A percentile compares a stretch with the other conserved stretches of the same genome.
Conservation (phyloP, 2,329 filamentous ascomycete species). For the Fusarium sp. region DNA sequence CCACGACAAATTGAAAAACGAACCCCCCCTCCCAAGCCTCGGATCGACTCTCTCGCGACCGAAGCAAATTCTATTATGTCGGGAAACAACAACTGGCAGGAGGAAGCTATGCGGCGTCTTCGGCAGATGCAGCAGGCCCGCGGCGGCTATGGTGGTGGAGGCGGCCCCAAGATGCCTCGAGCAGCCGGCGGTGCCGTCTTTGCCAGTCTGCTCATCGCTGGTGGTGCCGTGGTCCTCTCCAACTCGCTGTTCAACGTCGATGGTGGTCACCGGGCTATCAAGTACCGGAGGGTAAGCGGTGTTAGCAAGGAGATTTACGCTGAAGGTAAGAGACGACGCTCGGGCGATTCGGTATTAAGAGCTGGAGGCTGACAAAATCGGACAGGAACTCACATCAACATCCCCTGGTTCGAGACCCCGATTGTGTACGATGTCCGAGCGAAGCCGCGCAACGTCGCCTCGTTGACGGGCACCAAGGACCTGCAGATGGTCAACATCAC, state of each 20-base stretch:
- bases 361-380: constrained; percentile 25
- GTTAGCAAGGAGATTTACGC: constrained; percentile 96
- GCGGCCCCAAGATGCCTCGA: constrained; percentile 57
- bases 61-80: constrained; percentile 45
- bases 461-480: constrained; percentile 98
- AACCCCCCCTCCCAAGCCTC: constrained; percentile 7
- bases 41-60: constrained; percentile 20
- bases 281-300: constrained; percentile 92
- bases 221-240: constrained; percentile 64
- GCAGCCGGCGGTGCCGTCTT: constrained; percentile 55
- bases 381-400: constrained; percentile 89
- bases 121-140: constrained; percentile 61
- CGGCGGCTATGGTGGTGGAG: constrained; percentile 57
- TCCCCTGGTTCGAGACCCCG: constrained; percentile 98
- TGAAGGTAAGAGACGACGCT: constrained; percentile 74
- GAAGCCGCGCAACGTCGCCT: constrained; percentile 95
- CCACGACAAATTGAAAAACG: constrained; percentile 19
- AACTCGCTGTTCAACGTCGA: constrained; percentile 85
- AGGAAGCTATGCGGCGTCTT: constrained; percentile 64
- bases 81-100: constrained; percentile 56
- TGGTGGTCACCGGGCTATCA: constrained; percentile 98
- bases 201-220: constrained; percentile 58
- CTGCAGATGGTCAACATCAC: constrained; percentile 99
- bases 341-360: constrained; percentile 28
- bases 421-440: constrained; percentile 98